Base-by-base conservation (phyloP, 345 rosid species). In the Dovyalis caffra region DNA sequence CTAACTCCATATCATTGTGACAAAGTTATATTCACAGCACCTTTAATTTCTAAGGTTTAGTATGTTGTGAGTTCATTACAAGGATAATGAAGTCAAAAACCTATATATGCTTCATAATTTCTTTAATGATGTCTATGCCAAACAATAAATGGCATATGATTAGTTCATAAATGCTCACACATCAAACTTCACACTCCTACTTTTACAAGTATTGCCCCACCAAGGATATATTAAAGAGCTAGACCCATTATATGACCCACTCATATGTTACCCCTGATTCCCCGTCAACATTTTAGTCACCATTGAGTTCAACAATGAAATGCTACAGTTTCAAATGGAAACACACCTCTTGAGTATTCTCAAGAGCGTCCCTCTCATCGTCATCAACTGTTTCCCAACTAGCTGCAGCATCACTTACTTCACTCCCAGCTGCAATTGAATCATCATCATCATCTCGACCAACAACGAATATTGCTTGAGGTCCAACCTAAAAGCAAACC, bases 311-410 rank as follows among this genome's bases (percentile, higher is more conserved):
- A 31, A 32, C 8, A 68, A 14, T 29, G 67, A 11, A 15, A 33
- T 15, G 66, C 66, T 3, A 64, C 67, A 71, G 53, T 68, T 68
- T 66, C 10, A 66, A 29, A 67, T 49, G 67, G 71, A 83, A 80
- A 86, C 89, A 72, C 84, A 96, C 98, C 99, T 90, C 92, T 84
- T 78, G 86, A 72, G 74, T 76, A 86, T 79, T 85, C 80, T 84
- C 96, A 71, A 77, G 85, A 76, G 82, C 84, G 71, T 79, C 92
- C 84, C 76, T 84, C 74, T 85, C 90, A 79, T 92, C 92, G 79
- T 90, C 97, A 76, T 80, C 71, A 81, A 89, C 83, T 25, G 99
- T 96, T 88, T 96, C 99, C 99, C 99, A 96, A 83, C 98, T 93
- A 83, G 95, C 99, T 78, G 88, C 91, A 84, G 85, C 97, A 84